Conservation (phyloP, 1,284 basidiomycete species). For the Xerocomus subilludens region DNA sequence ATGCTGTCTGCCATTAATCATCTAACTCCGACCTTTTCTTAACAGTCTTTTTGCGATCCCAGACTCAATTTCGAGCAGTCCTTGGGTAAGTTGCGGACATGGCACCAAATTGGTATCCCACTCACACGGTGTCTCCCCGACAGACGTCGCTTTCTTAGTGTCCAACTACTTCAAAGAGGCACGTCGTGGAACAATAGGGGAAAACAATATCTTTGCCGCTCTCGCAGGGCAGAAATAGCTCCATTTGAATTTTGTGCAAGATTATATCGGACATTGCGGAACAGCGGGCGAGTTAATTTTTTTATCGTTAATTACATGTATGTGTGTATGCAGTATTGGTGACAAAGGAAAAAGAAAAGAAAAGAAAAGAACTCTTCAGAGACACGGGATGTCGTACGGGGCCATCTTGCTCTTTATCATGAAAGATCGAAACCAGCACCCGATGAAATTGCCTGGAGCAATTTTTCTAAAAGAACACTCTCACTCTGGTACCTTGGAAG, state of each 20-base stretch:
- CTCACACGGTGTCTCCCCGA: not conserved
- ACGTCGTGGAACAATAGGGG: conserved; percentile 55
- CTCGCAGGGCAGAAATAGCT: conserved; percentile 46
- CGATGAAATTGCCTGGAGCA: conserved; percentile 87
- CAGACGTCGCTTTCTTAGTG: conserved; percentile 82
- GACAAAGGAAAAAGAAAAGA: conserved; percentile 1
- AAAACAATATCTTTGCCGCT: conserved; percentile 47
- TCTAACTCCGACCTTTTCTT: not conserved
- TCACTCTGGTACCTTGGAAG: conserved; percentile 77
- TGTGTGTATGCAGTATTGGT: not conserved
- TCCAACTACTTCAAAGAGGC: conserved; percentile 82
- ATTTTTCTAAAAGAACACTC: conserved; percentile 72
- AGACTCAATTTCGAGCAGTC: conserved; percentile 86
- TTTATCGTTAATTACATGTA: conserved; percentile 30
- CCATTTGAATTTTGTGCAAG: not conserved
- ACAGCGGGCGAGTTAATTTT: not conserved
- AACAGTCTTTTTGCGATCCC: conserved; percentile 82
- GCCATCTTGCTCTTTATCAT: conserved; percentile 51
- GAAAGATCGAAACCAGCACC: conserved; percentile 92
- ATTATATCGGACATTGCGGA: conserved; percentile 22
- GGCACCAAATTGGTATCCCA: not conserved
- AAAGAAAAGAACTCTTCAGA: not conserved
- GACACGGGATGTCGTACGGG: not conserved
- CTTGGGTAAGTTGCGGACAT: conserved; percentile 66
- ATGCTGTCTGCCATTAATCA: not conserved